These are phyloP conservation scores for Hortaea werneckii DNA, from an alignment of 2,329 filamentous ascomycete species.

Conservation along the genomic window DNA sequence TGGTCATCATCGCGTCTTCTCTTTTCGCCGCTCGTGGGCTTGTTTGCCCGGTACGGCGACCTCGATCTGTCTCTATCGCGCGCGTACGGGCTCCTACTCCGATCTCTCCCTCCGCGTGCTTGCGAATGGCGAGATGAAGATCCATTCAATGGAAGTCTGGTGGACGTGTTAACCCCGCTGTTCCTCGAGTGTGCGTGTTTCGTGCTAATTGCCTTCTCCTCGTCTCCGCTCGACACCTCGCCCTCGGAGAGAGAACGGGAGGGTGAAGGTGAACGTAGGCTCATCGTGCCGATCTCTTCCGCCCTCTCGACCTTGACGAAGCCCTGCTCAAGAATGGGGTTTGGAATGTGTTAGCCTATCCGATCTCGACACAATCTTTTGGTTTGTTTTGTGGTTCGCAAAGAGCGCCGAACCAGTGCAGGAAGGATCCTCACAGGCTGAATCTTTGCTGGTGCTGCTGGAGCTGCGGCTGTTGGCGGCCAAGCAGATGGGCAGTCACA, in stretches of 20 bases:
- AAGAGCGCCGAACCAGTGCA: conserved; percentile 18
- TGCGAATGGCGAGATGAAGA: conserved; percentile 25
- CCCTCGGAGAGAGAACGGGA: conserved; percentile 75
- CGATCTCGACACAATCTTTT: conserved; percentile 8
- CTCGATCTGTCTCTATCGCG: conserved; percentile 26
- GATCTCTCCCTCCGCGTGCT: conserved; percentile 25
- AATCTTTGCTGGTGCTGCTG: neutral
- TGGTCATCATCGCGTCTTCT: conserved; percentile 55
- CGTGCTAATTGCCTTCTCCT: conserved; percentile 80
- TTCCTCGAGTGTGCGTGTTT: conserved; percentile 57
- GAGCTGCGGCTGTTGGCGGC: no score
- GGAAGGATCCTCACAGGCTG: conserved; percentile 8
- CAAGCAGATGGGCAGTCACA: no score
- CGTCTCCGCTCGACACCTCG: conserved; percentile 61
- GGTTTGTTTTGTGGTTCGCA: conserved; percentile 8
- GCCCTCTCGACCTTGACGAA: conserved; percentile 7
- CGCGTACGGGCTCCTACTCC: conserved; percentile 45
- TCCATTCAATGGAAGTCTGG: conserved; percentile 49
- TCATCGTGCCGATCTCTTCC: conserved; percentile 24
- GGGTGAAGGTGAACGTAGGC: conserved; percentile 31
- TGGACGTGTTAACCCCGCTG: conserved; percentile 83
- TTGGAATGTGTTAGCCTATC: conserved; percentile 17
- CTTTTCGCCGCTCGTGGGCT: conserved; percentile 45
- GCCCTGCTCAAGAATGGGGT: conserved; percentile 15
- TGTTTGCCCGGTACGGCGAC: conserved; percentile 20